Percentiles rank a stretch among this genome's conserved stretches.
Conservation (phyloP, 2,329 filamentous ascomycete genomes). For the Byssochlamys sp. region DNA sequence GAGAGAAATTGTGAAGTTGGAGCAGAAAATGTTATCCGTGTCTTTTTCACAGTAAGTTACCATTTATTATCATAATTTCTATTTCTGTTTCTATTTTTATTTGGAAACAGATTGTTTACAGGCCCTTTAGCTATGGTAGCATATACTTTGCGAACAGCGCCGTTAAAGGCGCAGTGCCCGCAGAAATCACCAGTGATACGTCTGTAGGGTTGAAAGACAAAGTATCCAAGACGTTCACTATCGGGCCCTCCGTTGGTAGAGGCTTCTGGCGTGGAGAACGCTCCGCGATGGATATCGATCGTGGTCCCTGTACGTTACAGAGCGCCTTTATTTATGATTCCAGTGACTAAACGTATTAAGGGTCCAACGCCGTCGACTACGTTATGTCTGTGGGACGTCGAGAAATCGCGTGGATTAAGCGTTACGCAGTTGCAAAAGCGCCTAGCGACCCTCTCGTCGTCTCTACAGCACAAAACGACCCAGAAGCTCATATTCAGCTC, state of each 20-base stretch:
- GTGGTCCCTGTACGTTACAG: not conserved
- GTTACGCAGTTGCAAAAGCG: not conserved
- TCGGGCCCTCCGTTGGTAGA: not conserved
- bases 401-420: not conserved
- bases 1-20: not conserved
- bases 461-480: not conserved
- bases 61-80: no score
- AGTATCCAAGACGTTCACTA: not conserved
- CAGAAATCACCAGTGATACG: not conserved
- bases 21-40: not conserved
- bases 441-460: not conserved
- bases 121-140: not conserved
- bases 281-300: not conserved
- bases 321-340: not conserved
- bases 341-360: not conserved
- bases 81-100: no score
- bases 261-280: not conserved
- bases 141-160: not conserved
- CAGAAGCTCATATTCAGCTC: not conserved
- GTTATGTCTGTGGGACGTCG: not conserved
- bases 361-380: not conserved
- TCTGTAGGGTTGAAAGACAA: not conserved
- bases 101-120: not conserved
- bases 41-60: not conserved
- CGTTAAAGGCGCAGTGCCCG: not conserved